A percentile compares a stretch with the other conserved stretches of the same genome.
These are phyloP conservation scores for Apiotrichum akiyoshidainum DNA, from an alignment of 1,284 basidiomycete genomes.

Conservation along the genomic window DNA sequence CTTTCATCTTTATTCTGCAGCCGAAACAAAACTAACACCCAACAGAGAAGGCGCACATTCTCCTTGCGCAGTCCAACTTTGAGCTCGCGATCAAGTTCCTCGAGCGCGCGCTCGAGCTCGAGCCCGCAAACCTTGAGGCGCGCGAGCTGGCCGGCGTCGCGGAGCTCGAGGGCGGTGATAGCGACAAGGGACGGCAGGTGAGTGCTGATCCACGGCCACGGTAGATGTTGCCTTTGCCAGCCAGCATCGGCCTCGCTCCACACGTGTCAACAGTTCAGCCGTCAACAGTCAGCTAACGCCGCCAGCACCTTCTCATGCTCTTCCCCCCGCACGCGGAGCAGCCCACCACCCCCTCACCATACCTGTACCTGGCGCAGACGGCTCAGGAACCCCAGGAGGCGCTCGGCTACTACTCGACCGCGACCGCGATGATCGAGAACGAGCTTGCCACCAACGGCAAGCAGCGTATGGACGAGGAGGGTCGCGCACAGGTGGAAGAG, in stretches of 20 bases:
- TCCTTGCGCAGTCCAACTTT: conserved; percentile 80
- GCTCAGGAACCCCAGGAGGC: conserved; percentile 68
- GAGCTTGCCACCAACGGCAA: conserved; percentile 54
- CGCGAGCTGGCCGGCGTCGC: conserved; percentile 74
- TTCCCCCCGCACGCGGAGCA: conserved; percentile 59
- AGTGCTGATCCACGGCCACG: conserved; percentile 29
- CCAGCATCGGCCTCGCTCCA: no score
- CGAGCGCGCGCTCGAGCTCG: conserved; percentile 64
- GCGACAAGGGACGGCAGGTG: conserved; percentile 70
- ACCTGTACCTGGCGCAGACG: conserved; percentile 87
- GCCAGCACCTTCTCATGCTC: conserved; percentile 53
- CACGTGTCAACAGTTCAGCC: no score
- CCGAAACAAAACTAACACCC: not conserved
- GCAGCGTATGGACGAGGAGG: conserved; percentile 57
- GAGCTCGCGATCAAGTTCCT: conserved; percentile 72
- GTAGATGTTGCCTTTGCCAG: not conserved
- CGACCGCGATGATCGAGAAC: conserved; percentile 67
- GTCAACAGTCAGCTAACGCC: not conserved
- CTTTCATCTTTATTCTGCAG: not conserved
- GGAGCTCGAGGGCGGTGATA: conserved; percentile 72
- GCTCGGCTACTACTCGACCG: conserved; percentile 74
- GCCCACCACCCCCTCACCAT: conserved; percentile 65
- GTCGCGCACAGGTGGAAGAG: conserved; percentile 59
- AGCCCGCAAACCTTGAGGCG: conserved; percentile 65
- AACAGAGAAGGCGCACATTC: conserved; percentile 59